Conservation (phyloP, 139 green algal species). For the Microglena sp. region DNA sequence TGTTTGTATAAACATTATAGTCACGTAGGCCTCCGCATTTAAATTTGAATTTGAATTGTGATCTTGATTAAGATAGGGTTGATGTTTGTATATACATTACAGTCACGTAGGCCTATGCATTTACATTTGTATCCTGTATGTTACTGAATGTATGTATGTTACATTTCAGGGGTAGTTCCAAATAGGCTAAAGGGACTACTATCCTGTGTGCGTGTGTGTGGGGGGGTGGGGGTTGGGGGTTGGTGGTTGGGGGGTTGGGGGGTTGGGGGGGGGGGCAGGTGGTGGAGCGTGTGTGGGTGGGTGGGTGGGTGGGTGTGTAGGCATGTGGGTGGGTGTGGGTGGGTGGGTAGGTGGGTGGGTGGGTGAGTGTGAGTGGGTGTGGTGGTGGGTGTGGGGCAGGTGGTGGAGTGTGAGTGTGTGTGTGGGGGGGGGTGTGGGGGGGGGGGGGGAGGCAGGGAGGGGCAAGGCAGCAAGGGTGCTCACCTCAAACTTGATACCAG, state of each 20-base stretch:
- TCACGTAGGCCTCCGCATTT: no score
- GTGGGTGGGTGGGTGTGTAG: background rate
- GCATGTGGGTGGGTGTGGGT: background rate
- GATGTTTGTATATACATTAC: no score
- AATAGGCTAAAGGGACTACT: no score
- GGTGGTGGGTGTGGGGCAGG: no score
- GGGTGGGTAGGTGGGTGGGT: background rate
- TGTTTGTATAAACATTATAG: no score
- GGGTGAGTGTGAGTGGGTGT: background rate
- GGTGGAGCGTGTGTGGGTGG: background rate
- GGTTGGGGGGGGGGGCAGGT: background rate
- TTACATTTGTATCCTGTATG: no score
- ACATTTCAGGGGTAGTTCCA: background rate
- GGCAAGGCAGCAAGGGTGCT: background rate
- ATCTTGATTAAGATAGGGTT: no score
- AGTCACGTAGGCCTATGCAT: no score
- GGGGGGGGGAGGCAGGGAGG: background rate
- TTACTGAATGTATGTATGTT: no score
- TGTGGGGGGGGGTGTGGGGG: background rate
- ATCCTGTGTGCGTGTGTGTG: background rate
- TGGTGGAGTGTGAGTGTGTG: background rate
- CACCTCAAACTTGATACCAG: no score
- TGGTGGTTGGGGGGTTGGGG: background rate
- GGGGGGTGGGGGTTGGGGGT: background rate
- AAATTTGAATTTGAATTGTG: no score